Percentiles rank a stretch among this genome's conserved stretches.
Evolutionary conservation across 805 yeast species (phyloP).

Genomic region (Kazachstania viticola): DNA sequence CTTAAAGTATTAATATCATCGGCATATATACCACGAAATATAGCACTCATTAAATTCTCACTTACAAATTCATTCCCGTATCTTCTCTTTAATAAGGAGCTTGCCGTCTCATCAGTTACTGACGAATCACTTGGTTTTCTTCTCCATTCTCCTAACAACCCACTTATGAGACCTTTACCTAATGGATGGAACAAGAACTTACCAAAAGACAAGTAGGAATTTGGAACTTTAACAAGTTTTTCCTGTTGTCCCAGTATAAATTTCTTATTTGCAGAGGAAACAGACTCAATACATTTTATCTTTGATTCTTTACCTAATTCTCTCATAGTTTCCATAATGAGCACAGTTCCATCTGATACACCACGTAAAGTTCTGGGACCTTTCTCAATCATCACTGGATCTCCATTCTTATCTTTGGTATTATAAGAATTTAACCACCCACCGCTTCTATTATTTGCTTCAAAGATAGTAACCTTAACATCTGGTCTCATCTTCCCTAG

Average conservation of each 20-base stretch:
- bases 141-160: slow-evolving; percentile 43
- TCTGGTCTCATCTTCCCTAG: slow-evolving; percentile 69
- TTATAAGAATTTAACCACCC: slow-evolving; percentile 64
- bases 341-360: slow-evolving; percentile 61
- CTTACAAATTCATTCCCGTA: slow-evolving; percentile 41
- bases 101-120: slow-evolving; percentile 57
- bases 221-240: slow-evolving; percentile 45
- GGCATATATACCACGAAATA: slow-evolving; percentile 84
- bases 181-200: slow-evolving; percentile 33
- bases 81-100: slow-evolving; percentile 53
- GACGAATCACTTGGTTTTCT: slow-evolving; percentile 15
- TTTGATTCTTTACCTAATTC: slow-evolving; percentile 36
- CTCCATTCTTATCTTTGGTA: slow-evolving; percentile 23
- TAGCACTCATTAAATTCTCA: slow-evolving; percentile 61
- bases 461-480: slow-evolving; percentile 50
- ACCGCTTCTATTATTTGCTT: slow-evolving; percentile 44
- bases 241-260: slow-evolving; percentile 42
- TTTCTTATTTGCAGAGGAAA: slow-evolving; percentile 59
- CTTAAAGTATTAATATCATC: slow-evolving; percentile 66
- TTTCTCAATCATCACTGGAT: slow-evolving; percentile 43
- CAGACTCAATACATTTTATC: slow-evolving; percentile 46
- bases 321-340: slow-evolving; percentile 49
- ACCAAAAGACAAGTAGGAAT: slow-evolving; percentile 26
- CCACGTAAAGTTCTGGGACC: slow-evolving; percentile 92
- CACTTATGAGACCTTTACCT: slow-evolving; percentile 33